phyloP scores from a whole-genome alignment of 2,329 filamentous ascomycete species.

The Karstenula rhodostoma region DNA sequence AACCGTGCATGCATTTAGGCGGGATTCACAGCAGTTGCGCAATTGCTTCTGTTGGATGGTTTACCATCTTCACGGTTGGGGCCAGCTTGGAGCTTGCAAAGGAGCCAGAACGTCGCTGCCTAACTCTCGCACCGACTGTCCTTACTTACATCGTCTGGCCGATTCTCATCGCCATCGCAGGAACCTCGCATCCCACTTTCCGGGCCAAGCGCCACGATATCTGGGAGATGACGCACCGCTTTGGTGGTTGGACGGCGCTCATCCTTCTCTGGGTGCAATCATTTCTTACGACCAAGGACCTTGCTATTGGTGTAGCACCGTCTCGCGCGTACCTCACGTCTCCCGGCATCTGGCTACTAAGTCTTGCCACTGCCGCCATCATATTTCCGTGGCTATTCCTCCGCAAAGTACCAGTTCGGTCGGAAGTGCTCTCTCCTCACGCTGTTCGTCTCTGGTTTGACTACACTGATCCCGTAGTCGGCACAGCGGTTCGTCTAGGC shows the following conservation, averaged over 20 bases:
- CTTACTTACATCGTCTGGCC: constrained; percentile 42
- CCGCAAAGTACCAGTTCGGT: constrained; percentile 70
- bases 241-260: constrained; percentile 48
- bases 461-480: constrained; percentile 42
- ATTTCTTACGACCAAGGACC: constrained; percentile 36
- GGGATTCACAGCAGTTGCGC: constrained; percentile 49
- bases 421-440: constrained; percentile 76
- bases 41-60: constrained; percentile 52
- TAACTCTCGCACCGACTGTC: constrained; percentile 31
- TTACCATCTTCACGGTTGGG: constrained; percentile 53
- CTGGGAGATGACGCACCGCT: constrained; percentile 49
- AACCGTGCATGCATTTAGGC: background rate
- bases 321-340: constrained; percentile 36
- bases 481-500: constrained; percentile 40
- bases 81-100: constrained; percentile 45
- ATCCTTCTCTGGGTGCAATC: constrained; percentile 47
- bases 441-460: constrained; percentile 71
- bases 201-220: constrained; percentile 43
- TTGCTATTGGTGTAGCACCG: constrained; percentile 25
- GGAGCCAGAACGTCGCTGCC: constrained; percentile 22
- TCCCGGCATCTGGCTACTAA: constrained; percentile 71
- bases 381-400: constrained; percentile 79
- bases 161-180: constrained; percentile 41
- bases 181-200: constrained; percentile 41
- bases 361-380: constrained; percentile 71